Percentiles rank a stretch among this genome's conserved stretches.
Evolutionary conservation across 148 eudicot species (phyloP).

Genomic region (Chenopodium formosanum): DNA sequence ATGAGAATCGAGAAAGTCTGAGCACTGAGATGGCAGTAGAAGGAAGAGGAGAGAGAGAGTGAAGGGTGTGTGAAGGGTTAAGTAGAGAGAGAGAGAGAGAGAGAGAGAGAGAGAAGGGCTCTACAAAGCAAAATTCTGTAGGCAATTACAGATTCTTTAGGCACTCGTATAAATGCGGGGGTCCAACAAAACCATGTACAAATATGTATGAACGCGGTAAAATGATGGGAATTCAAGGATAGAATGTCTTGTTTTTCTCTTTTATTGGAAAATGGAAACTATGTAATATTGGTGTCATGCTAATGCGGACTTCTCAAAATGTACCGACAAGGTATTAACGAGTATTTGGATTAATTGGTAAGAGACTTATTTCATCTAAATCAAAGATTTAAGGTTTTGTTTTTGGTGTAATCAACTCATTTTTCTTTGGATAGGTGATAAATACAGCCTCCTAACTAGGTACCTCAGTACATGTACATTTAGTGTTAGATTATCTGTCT

Average conservation of each 20-base stretch:
- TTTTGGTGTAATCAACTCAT: too few relatives aligned
- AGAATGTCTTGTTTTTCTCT: not conserved
- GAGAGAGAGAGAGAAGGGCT: not conserved
- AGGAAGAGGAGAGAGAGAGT: not conserved
- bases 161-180: slow-evolving; percentile 22
- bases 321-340: too few relatives aligned
- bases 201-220: slow-evolving; percentile 16
- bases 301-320: too few relatives aligned
- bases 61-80: not conserved
- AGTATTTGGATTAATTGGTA: too few relatives aligned
- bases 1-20: slow-evolving; percentile 13
- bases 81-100: slow-evolving; percentile 2
- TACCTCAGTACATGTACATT: too few relatives aligned
- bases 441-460: too few relatives aligned
- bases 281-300: too few relatives aligned
- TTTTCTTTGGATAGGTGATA: too few relatives aligned
- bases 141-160: slow-evolving; percentile 21
- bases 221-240: slow-evolving; percentile 8
- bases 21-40: not conserved
- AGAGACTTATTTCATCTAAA: too few relatives aligned
- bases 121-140: slow-evolving; percentile 7
- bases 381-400: too few relatives aligned
- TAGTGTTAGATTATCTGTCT: too few relatives aligned
- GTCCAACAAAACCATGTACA: not conserved
- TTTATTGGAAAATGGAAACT: too few relatives aligned